A percentile compares a stretch with the other conserved stretches of the same genome.
These are phyloP conservation scores for Candida hungchunana DNA, from an alignment of 805 yeast genomes.

Conservation along the genomic window DNA sequence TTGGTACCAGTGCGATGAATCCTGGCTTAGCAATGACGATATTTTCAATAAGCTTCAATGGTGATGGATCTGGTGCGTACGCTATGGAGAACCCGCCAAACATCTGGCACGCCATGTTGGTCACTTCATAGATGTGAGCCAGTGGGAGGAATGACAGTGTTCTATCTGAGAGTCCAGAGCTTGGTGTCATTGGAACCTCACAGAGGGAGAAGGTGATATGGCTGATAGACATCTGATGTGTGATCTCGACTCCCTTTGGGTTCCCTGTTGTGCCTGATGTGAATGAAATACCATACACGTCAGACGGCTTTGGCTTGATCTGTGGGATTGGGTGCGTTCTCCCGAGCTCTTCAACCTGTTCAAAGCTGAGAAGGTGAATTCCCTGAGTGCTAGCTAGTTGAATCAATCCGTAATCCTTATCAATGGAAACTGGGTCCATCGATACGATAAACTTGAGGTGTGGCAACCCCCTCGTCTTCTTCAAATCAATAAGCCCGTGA, in stretches of 20 bases:
- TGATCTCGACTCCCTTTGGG: constrained; percentile 55
- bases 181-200: constrained; percentile 7
- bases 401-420: constrained; percentile 24
- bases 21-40: constrained; percentile 43
- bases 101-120: constrained; percentile 30
- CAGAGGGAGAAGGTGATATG: constrained; percentile 29
- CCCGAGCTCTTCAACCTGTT: constrained; percentile 32
- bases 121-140: constrained; percentile 58
- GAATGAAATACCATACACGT: constrained; percentile 50
- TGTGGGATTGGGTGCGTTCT: constrained; percentile 32
- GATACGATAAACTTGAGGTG: constrained; percentile 41
- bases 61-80: constrained; percentile 44
- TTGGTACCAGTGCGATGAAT: constrained; percentile 48
- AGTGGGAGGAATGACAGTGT: constrained; percentile 45
- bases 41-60: constrained; percentile 45
- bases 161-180: no score
- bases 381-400: constrained; percentile 21
- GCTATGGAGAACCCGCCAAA: constrained; percentile 39
- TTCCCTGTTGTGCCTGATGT: constrained; percentile 67
- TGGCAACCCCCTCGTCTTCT: constrained; percentile 27
- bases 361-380: constrained; percentile 33
- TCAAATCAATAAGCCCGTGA: constrained; percentile 37
- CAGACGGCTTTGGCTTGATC: constrained; percentile 33
- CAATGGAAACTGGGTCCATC: constrained; percentile 38
- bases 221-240: constrained; percentile 43